Conservation (phyloP, 768 basidiomycete species). For the Jaapia argillacea region DNA sequence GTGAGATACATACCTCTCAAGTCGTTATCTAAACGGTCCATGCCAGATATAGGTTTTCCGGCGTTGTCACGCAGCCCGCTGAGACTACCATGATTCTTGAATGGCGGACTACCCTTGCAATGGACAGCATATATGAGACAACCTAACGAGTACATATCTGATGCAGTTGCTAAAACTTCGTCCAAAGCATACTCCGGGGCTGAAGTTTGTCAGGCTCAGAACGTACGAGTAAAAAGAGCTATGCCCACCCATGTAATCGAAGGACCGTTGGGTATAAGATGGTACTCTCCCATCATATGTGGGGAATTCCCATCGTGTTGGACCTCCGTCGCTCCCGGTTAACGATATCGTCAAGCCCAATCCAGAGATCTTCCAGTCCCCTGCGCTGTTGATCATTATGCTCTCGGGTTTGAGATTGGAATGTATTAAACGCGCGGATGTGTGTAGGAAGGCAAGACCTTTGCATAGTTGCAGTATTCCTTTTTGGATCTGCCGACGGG, state of each 20-base stretch:
- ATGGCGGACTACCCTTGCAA: constrained; percentile 79
- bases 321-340: constrained; percentile 51
- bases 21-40: constrained; percentile 60
- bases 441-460: constrained; percentile 84
- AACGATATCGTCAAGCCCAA: constrained; percentile 82
- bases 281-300: constrained; percentile 77
- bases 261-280: constrained; percentile 77
- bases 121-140: constrained; percentile 89
- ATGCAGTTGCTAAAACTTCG: constrained; percentile 75
- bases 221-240: background rate
- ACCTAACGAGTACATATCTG: constrained; percentile 91
- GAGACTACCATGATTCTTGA: constrained; percentile 73
- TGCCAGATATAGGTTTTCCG: constrained; percentile 48
- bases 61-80: constrained; percentile 61
- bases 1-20: constrained; percentile 52
- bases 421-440: constrained; percentile 86
- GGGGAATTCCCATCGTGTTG: constrained; percentile 85
- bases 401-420: constrained; percentile 83
- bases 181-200: constrained; percentile 94
- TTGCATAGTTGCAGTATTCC: constrained; percentile 91
- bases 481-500: constrained; percentile 73
- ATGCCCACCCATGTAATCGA: constrained; percentile 83
- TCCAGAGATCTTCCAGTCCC: constrained; percentile 96
- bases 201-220: constrained; percentile 18
- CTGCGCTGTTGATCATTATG: constrained; percentile 82